Base-by-base conservation (phyloP, 2,329 filamentous ascomycete genomes). In the Emmonsia crescens region DNA sequence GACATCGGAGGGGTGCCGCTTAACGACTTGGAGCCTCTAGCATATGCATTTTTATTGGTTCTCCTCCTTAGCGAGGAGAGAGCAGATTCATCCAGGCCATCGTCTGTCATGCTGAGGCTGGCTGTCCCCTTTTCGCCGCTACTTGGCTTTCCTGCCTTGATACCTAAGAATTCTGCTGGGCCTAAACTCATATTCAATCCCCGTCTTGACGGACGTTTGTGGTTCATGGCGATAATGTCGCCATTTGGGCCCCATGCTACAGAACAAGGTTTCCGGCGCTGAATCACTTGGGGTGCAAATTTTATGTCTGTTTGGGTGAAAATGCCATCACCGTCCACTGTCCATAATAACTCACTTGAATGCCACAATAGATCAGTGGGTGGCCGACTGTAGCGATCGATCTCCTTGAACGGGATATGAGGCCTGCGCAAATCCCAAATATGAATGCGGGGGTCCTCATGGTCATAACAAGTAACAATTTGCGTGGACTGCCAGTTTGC, bases 401-500 rank as follows among this genome's bases (percentile, higher is more conserved):
- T 78, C 67, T 86, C 84, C 49, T 82, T 79, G 67, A 83, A 85
- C 0, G 85, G 85, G n/a, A 87, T 73, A 66, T 80, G 77, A 5
- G 84, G 83, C 40, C 85, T 78, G 44, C 83, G 80, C 65, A 87
- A 79, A 70, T 87, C 85, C 85, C 85, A 87, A 3, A 87, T 73
- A 67, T 87, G 85, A 60, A 86, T 75, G 40, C 81, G 75, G 0
- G 84, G 79, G 68, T 86, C 82, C 64, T 84, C 80, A 59, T 82
- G 78, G 68, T 85, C 82, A 69, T 87, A 87, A 5, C 82, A 81
- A 2, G 84, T 85, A 46, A 83, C 82, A 31, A 87, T 69, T 66
- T 87, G 84, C 10, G 82, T 86, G 62, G 82, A 84, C 66, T 85
- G 82, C 74, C 82, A 83, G 49, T 78, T 77, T 38, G 80, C 80